phyloP scores from a whole-genome alignment of 495 filamentous ascomycete genomes.

The Lindgomyces ingoldianus region DNA sequence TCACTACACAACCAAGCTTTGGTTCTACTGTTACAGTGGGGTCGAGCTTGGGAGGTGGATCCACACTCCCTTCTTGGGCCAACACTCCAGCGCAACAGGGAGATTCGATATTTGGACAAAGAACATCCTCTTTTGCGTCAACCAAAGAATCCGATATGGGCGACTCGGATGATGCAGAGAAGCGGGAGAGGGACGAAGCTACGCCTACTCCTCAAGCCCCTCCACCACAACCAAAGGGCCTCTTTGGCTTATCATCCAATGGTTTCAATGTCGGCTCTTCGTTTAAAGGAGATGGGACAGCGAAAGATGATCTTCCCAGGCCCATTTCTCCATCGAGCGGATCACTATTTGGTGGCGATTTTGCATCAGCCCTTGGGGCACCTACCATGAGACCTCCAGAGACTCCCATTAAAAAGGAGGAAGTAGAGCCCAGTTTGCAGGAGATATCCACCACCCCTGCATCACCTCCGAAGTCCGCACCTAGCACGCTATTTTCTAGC shows the following conservation, averaged over 20 bases:
- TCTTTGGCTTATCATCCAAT: slow-evolving; percentile 33
- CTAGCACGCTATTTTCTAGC: slow-evolving; percentile 44
- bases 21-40: slow-evolving; percentile 46
- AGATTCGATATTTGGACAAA: slow-evolving; percentile 27
- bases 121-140: slow-evolving; percentile 24
- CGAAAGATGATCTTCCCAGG: slow-evolving; percentile 61
- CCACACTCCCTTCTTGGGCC: slow-evolving; percentile 30
- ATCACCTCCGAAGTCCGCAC: slow-evolving; percentile 47
- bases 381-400: slow-evolving; percentile 44
- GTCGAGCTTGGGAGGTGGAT: slow-evolving; percentile 36
- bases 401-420: slow-evolving; percentile 57
- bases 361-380: slow-evolving; percentile 57
- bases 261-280: slow-evolving; percentile 75
- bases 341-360: slow-evolving; percentile 59
- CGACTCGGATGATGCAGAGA: slow-evolving; percentile 26
- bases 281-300: slow-evolving; percentile 74
- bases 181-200: slow-evolving; percentile 31
- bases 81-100: slow-evolving; percentile 30
- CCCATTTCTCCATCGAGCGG: slow-evolving; percentile 45
- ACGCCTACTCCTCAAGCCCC: slow-evolving; percentile 35
- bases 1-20: slow-evolving; percentile 40
- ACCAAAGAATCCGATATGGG: slow-evolving; percentile 34
- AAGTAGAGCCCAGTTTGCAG: slow-evolving; percentile 50
- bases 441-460: slow-evolving; percentile 58
- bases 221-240: slow-evolving; percentile 15